Conservation (phyloP, 1,284 basidiomycete genomes). For the Heterobasidion parviporum region DNA sequence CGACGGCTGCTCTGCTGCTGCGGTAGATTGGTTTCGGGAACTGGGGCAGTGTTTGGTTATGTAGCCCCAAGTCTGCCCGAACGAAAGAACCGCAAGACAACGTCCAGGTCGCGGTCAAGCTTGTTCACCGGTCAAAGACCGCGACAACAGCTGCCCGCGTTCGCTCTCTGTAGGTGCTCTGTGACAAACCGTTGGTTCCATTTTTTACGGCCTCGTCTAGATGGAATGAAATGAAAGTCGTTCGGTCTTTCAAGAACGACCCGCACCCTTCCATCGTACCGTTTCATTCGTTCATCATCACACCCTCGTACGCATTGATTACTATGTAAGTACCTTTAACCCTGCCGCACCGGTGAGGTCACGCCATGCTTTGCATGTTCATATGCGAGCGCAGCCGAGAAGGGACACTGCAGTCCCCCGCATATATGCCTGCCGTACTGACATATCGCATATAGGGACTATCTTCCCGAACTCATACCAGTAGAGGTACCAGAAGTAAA, state of each 20-base stretch:
- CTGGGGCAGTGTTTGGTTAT: constrained; percentile 82
- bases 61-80: constrained; percentile 45
- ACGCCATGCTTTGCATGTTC: neutral
- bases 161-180: constrained; percentile 60
- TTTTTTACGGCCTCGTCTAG: constrained; percentile 15
- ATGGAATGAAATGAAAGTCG: constrained; percentile 95
- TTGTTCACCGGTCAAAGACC: constrained; percentile 76
- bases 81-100: constrained; percentile 15
- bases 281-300: constrained; percentile 90
- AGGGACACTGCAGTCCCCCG: too few species aligned
- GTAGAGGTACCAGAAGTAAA: constrained; percentile 74
- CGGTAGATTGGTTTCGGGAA: constrained; percentile 76
- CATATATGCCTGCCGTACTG: neutral
- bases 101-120: constrained; percentile 75
- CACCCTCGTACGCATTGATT: constrained; percentile 80
- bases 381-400: too few species aligned
- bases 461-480: constrained; percentile 69
- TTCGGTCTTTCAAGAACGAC: constrained; percentile 71
- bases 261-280: constrained; percentile 86
- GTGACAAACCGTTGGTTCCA: constrained; percentile 8
- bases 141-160: constrained; percentile 82
- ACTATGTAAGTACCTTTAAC: constrained; percentile 59
- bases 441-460: constrained; percentile 41
- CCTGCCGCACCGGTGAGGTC: neutral
- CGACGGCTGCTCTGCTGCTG: neutral